Evolutionary conservation across 2,329 filamentous ascomycete species (phyloP).

Genomic region (Elsinoe necatrix): DNA sequence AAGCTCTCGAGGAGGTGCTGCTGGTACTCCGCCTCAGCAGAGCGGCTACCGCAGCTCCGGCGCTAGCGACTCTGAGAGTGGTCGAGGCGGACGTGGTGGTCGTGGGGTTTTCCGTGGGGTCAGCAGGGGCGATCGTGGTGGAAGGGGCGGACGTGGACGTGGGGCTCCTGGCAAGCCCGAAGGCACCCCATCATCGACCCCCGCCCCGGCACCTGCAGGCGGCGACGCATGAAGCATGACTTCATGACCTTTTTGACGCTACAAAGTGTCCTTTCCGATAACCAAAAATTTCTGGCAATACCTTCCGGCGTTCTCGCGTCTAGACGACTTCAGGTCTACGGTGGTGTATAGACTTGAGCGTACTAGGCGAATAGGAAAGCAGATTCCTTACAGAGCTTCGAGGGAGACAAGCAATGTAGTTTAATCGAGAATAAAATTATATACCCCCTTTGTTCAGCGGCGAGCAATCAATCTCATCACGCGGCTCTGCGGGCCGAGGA

Average conservation of each 20-base stretch:
- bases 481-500: slow-evolving; percentile 10
- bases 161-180: slow-evolving; percentile 26
- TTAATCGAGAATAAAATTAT: slow-evolving; percentile 12
- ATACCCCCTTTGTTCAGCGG: neutral
- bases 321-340: slow-evolving; percentile 5
- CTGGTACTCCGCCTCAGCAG: slow-evolving; percentile 29
- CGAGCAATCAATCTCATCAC: slow-evolving; percentile 5
- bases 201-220: slow-evolving; percentile 21
- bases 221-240: slow-evolving; percentile 24
- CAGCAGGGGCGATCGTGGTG: slow-evolving; percentile 45
- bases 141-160: slow-evolving; percentile 31
- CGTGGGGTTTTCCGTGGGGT: slow-evolving; percentile 45
- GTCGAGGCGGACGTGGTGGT: slow-evolving; percentile 50
- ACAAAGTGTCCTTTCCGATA: neutral
- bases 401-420: slow-evolving; percentile 13
- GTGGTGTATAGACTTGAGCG: slow-evolving; percentile 5
- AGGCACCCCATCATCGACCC: slow-evolving; percentile 18
- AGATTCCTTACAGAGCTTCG: slow-evolving; percentile 13
- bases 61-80: slow-evolving; percentile 61
- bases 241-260: neutral
- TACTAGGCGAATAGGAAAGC: neutral
- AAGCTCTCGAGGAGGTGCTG: slow-evolving; percentile 53
- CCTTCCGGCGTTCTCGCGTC: slow-evolving; percentile 9
- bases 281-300: slow-evolving; percentile 5
- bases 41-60: slow-evolving; percentile 69